These are phyloP conservation scores for Oryza rufipogon DNA, from an alignment of 176 grass and related monocot species.

Conservation along the genomic window DNA sequence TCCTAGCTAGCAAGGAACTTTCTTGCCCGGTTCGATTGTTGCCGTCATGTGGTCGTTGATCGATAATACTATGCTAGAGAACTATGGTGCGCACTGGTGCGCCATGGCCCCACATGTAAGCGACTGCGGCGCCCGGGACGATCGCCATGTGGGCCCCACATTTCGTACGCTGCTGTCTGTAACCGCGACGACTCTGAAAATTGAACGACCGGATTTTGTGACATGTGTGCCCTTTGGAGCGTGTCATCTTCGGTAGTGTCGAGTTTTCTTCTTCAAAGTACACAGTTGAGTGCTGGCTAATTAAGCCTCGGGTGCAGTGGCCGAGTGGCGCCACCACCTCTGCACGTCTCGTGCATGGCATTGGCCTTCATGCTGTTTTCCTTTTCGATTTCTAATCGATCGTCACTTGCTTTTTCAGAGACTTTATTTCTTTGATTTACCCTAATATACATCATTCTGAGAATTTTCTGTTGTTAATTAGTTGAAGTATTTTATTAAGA, in stretches of 20 bases:
- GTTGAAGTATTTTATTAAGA: background rate
- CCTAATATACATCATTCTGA: background rate
- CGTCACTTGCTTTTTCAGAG: background rate
- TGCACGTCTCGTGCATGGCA: conserved; percentile 11
- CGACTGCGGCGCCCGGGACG: background rate
- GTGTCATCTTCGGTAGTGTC: background rate
- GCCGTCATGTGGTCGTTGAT: background rate
- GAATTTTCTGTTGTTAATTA: background rate
- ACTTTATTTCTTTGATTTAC: background rate
- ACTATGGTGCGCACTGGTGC: background rate
- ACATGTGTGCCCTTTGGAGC: background rate
- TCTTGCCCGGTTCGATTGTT: background rate
- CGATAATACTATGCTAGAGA: too few relatives aligned
- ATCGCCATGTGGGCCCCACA: background rate
- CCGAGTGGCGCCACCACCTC: background rate
- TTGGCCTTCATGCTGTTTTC: background rate
- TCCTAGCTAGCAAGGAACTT: background rate
- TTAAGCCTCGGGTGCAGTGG: background rate
- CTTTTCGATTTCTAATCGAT: background rate
- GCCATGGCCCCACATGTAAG: background rate
- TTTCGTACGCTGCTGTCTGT: background rate
- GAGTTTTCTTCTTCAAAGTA: background rate
- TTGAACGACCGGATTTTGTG: background rate
- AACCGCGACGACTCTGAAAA: background rate
- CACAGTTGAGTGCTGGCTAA: background rate